Evolutionary conservation across 2,329 filamentous ascomycete genomes (phyloP), one percentile per base, ranked within the genome.

Genomic region (Alternaria angustiovoidea): DNA sequence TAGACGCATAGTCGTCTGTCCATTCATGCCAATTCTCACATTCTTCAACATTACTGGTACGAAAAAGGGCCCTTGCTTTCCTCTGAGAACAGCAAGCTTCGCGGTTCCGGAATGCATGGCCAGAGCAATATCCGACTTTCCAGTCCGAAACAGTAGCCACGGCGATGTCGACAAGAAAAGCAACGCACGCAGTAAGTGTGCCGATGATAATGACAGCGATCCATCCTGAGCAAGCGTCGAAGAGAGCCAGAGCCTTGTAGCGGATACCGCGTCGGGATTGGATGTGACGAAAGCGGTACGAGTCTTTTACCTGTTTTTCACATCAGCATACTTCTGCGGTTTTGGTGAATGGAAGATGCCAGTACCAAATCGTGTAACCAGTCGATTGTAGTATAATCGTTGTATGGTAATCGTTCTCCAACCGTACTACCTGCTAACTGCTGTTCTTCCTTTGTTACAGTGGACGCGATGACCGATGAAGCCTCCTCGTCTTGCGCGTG

Each of bases 361-460:
- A 22, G 12, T 70, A 85, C 84, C 57, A 88, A 72, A 66, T 87
- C 85, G 71, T 87, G 86, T 9, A 88, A 78, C 86, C 86, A 88
- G 72, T 89, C 86, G 58, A 88, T 88, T 1, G 86, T 87, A 7
- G 83, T 85, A 65, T 89, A 88, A 63, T 88, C 84, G 67, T 87
- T 87, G 69, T 88, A 89, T 0, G 85, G 83, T 20, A 88, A 72
- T 52, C 85, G 76, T 68, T 88, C 86, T 42, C 85, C 85, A 11
- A 86, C 77, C 1, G 83, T 77, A 24, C 80, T 83, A 4, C 75
- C 75, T 7, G 68, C 76, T 55, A 86, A 72, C 18, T 80, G 79
- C 59, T 80, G 81, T 63, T 86, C 84, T 47, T 85, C 82, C 57
- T 83, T 84, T 14, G 79, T 81, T 28, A 83, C 65, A 49, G 79